These are phyloP conservation scores for Phyllachora maydis DNA, from an alignment of 2,329 filamentous ascomycete genomes.

Conservation along the genomic window DNA sequence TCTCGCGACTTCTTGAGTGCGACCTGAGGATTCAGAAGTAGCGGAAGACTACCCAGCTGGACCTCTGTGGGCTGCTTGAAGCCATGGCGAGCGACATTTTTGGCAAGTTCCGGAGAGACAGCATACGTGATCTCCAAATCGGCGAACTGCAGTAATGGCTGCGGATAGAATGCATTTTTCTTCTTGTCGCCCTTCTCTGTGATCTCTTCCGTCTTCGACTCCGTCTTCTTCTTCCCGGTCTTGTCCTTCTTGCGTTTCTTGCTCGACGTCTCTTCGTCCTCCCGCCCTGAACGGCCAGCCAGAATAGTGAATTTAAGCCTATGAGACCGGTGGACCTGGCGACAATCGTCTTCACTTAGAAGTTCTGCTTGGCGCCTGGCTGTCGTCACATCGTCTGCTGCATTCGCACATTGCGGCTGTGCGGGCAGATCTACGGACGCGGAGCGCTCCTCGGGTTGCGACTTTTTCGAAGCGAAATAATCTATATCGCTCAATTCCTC, in stretches of 20 bases:
- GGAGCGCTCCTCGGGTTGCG: slow-evolving; percentile 8
- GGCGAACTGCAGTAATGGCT: slow-evolving; percentile 58
- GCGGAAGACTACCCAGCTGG: slow-evolving; percentile 66
- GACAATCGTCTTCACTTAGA: slow-evolving; percentile 51
- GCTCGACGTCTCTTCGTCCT: slow-evolving; percentile 19
- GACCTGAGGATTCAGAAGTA: slow-evolving; percentile 42
- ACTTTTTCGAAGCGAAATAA: slow-evolving; percentile 34
- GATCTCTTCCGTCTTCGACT: slow-evolving; percentile 17
- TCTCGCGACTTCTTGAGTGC: slow-evolving; percentile 19
- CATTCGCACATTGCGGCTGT: slow-evolving; percentile 6
- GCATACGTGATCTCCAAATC: slow-evolving; percentile 51
- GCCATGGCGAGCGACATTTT: slow-evolving; percentile 67
- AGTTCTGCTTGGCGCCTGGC: no score
- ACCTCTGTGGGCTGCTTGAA: slow-evolving; percentile 85
- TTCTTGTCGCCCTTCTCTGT: slow-evolving; percentile 30
- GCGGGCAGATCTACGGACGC: slow-evolving; percentile 4
- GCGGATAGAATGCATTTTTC: slow-evolving; percentile 55
- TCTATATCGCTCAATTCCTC: slow-evolving; percentile 26
- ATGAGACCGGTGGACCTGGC: slow-evolving; percentile 55
- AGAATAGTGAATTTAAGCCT: slow-evolving; percentile 70
- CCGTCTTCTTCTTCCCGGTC: slow-evolving; percentile 31
- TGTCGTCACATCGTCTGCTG: slow-evolving; percentile 10
- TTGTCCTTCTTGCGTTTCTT: slow-evolving; percentile 15
- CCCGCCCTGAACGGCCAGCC: slow-evolving; percentile 24
- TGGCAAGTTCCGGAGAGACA: slow-evolving; percentile 51